Percentiles rank a stretch among this genome's conserved stretches.
Evolutionary conservation across 129 eudicot genomes (phyloP).

Genomic region (Sambucus nigra): DNA sequence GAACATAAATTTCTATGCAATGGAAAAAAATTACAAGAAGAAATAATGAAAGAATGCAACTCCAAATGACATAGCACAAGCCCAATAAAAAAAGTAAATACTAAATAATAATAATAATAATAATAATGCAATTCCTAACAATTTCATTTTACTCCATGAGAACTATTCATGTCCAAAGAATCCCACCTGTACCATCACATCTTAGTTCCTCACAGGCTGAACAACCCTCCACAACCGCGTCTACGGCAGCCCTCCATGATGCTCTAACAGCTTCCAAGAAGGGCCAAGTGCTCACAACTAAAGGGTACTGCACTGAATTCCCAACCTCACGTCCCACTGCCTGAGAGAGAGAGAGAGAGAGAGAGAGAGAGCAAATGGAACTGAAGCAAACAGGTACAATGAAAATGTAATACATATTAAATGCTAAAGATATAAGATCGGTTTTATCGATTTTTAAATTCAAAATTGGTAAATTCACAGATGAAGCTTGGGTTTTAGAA

Average conservation of each 20-base stretch:
- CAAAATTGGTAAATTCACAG: too few relatives aligned
- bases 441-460: too few relatives aligned
- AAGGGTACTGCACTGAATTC: conserved; percentile 37
- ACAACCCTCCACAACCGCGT: conserved; percentile 85
- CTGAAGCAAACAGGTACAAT: neutral
- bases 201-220: conserved; percentile 70
- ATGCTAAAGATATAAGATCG: neutral
- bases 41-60: too few relatives aligned
- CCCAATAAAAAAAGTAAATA: too few relatives aligned
- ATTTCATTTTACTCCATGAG: neutral
- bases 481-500: too few relatives aligned
- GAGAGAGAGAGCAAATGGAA: neutral
- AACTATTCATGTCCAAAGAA: neutral
- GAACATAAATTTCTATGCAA: too few relatives aligned
- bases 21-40: too few relatives aligned
- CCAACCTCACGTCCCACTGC: conserved; percentile 36
- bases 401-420: neutral
- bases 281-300: conserved; percentile 89
- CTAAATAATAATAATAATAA: neutral
- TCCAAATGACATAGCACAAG: too few relatives aligned
- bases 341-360: conserved; percentile 15
- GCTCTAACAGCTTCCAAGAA: conserved; percentile 81
- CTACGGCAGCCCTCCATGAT: conserved; percentile 71
- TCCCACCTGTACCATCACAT: conserved; percentile 82
- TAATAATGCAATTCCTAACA: neutral